These are phyloP conservation scores for Xylariaceae sp. DNA, from an alignment of 2,329 filamentous ascomycete species.

Conservation along the genomic window DNA sequence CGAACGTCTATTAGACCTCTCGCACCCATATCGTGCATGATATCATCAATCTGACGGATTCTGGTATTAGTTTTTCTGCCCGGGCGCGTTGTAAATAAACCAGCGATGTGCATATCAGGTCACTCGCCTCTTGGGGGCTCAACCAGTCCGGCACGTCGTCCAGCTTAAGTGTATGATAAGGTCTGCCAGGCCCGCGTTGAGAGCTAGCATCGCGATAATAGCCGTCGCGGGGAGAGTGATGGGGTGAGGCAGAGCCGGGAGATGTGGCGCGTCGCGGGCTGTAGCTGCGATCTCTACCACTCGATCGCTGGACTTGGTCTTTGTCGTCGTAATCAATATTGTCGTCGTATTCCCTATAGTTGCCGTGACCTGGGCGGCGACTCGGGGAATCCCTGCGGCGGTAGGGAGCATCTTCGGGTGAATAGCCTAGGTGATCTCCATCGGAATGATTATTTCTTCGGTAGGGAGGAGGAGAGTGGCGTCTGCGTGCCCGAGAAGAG, in stretches of 20 bases:
- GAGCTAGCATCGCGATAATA: slow-evolving; percentile 26
- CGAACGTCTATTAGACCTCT: slow-evolving; percentile 32
- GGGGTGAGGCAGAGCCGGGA: slow-evolving; percentile 27
- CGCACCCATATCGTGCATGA: slow-evolving; percentile 32
- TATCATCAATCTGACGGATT: slow-evolving; percentile 28
- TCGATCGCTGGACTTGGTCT: slow-evolving; percentile 22
- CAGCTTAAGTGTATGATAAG: slow-evolving; percentile 34
- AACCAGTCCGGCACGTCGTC: slow-evolving; percentile 33
- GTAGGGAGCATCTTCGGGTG: slow-evolving; percentile 19
- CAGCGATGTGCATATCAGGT: neutral
- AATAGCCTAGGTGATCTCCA: slow-evolving; percentile 20
- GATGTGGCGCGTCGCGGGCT: slow-evolving; percentile 28
- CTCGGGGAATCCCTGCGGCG: slow-evolving; percentile 21
- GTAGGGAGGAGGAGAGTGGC: slow-evolving; percentile 23
- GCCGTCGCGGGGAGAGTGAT: slow-evolving; percentile 27
- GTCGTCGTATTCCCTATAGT: slow-evolving; percentile 23
- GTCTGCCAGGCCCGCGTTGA: slow-evolving; percentile 30
- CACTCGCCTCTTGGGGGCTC: slow-evolving; percentile 28
- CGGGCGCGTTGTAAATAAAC: neutral
- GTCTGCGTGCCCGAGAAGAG: slow-evolving; percentile 24
- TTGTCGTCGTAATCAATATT: slow-evolving; percentile 16
- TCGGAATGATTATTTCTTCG: slow-evolving; percentile 21
- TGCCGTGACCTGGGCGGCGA: slow-evolving; percentile 17
- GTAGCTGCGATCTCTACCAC: slow-evolving; percentile 21
- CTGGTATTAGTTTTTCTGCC: slow-evolving; percentile 6